A percentile compares a stretch with the other conserved stretches of the same genome.
phyloP scores from a whole-genome alignment of 192 early-diverging fungal species.

The Backusella circina region DNA sequence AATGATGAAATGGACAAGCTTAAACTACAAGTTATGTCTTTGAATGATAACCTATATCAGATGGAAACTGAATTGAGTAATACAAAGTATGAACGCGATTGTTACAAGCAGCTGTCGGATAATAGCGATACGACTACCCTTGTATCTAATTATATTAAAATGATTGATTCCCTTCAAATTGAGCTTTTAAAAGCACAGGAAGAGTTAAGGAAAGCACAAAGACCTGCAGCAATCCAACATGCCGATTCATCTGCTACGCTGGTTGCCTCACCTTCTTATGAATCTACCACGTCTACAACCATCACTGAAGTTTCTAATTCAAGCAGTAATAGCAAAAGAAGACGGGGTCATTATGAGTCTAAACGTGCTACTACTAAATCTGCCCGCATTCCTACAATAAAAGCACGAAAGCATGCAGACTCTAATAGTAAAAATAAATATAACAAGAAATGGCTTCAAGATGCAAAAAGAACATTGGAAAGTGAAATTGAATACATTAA shows the following conservation, averaged over 20 bases:
- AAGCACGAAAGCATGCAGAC: not conserved
- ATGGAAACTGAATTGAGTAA: not conserved
- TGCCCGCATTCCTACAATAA: not conserved
- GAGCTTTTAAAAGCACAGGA: not conserved
- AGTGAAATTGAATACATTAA: not conserved
- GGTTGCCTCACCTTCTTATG: not conserved
- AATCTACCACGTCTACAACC: not conserved
- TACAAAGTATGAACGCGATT: not conserved
- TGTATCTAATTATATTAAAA: not conserved
- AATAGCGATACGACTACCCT: not conserved
- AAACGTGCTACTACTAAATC: not conserved
- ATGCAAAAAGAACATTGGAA: not conserved
- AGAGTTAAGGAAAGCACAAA: not conserved
- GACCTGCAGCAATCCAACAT: not conserved
- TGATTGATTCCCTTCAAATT: not conserved
- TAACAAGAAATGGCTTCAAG: not conserved
- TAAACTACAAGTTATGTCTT: not conserved
- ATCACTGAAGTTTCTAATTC: not conserved
- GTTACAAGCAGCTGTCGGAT: not conserved
- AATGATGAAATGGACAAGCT: slow-evolving; percentile 14
- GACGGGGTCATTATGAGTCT: not conserved
- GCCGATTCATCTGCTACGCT: slow-evolving; percentile 6
- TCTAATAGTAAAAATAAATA: not conserved
- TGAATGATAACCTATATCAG: not conserved
- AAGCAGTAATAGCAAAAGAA: not conserved